phyloP scores from a whole-genome alignment of 306 rosid species.

The Cucumis sativus region DNA sequence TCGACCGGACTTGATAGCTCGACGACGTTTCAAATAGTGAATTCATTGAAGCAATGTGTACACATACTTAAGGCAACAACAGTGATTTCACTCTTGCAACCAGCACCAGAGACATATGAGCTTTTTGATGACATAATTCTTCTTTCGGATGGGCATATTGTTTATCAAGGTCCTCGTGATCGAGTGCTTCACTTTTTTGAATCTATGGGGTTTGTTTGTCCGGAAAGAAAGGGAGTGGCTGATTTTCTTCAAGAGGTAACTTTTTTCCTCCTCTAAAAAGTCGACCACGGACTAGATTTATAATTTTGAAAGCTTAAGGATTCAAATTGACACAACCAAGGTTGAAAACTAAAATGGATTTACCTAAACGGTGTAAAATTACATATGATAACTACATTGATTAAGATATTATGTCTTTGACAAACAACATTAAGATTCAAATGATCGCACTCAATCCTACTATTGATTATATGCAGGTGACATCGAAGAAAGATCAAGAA shows the following conservation, averaged over 20 bases:
- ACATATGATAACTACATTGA: too few relatives aligned
- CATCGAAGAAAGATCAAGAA: slow-evolving; percentile 38
- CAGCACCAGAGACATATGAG: slow-evolving; percentile 14
- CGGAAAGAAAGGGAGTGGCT: slow-evolving; percentile 11
- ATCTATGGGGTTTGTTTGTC: slow-evolving; percentile 10
- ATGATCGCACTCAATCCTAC: neutral
- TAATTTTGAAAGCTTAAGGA: too few relatives aligned
- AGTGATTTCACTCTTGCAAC: slow-evolving; percentile 8
- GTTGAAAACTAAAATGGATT: too few relatives aligned
- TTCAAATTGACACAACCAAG: too few relatives aligned
- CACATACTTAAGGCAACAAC: slow-evolving; percentile 10
- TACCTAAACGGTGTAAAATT: too few relatives aligned
- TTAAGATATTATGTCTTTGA: too few relatives aligned
- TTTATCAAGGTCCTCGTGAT: slow-evolving; percentile 13
- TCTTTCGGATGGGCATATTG: neutral
- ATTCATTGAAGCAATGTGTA: slow-evolving; percentile 8
- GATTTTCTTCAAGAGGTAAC: slow-evolving; percentile 15
- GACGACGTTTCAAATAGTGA: slow-evolving; percentile 10
- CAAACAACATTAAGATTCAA: too few relatives aligned
- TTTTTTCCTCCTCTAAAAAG: neutral
- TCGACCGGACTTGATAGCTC: slow-evolving; percentile 13
- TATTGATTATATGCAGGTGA: slow-evolving; percentile 13
- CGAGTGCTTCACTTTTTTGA: slow-evolving; percentile 5
- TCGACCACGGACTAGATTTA: too few relatives aligned
- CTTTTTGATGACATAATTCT: slow-evolving; percentile 15